Conservation (phyloP, 2,329 filamentous ascomycete species). For the Xylariaceae sp. region DNA sequence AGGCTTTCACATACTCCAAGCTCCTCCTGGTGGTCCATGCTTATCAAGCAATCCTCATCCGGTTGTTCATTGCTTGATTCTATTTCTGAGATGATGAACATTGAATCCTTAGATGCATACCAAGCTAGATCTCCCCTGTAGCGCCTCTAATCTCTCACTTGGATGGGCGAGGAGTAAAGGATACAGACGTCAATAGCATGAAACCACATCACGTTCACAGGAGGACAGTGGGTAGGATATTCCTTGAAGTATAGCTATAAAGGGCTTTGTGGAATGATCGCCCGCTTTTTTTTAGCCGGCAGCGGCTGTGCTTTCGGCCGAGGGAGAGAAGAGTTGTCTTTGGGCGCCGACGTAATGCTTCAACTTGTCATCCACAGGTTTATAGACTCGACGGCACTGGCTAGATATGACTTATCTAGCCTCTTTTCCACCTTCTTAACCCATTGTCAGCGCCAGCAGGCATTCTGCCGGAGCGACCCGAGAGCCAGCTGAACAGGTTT, state of each 20-base stretch:
- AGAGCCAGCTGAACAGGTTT: conserved; percentile 32
- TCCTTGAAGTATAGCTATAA: conserved; percentile 66
- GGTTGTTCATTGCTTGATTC: too few relatives aligned
- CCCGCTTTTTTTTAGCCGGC: conserved; percentile 50
- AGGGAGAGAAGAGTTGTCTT: conserved; percentile 43
- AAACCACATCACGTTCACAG: conserved; percentile 84
- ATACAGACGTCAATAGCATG: conserved; percentile 78
- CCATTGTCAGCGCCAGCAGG: conserved; percentile 31
- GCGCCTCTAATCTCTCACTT: too few relatives aligned
- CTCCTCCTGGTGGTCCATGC: too few relatives aligned
- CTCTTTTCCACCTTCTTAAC: conserved; percentile 52
- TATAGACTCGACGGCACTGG: conserved; percentile 66
- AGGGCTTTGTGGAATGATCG: conserved; percentile 65
- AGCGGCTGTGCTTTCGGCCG: conserved; percentile 41
- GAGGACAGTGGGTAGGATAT: conserved; percentile 86
- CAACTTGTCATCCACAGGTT: conserved; percentile 63
- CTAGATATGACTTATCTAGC: conserved; percentile 64
- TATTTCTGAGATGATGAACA: too few relatives aligned
- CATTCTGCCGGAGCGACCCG: conserved; percentile 34
- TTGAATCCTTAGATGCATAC: too few relatives aligned
- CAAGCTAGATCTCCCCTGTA: too few relatives aligned
- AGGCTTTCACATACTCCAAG: too few relatives aligned
- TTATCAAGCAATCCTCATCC: too few relatives aligned
- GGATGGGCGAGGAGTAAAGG: background rate
- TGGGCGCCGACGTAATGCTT: conserved; percentile 55